Evolutionary conservation across 1,284 basidiomycete species (phyloP), one percentile per base, ranked within the genome.

Genomic region (Ganoderma multipileum): DNA sequence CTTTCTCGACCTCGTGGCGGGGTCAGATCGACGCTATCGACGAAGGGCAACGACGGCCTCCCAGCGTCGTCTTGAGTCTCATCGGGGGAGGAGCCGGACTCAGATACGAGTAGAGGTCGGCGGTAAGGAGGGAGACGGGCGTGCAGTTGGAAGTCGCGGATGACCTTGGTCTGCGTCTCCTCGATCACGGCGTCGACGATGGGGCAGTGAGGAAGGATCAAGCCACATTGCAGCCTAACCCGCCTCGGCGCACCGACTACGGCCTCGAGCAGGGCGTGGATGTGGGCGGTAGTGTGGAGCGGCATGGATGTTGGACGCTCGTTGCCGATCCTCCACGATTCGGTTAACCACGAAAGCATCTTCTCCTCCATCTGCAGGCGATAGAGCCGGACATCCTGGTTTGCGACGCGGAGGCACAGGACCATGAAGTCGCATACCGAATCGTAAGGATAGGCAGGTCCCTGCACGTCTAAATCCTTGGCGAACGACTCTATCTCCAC

Each of bases 391-490:
- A 92, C 90, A 75, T 98, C 95, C 73, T 91, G 89, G 66, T 87
- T 89, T 0, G 94, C 89, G 20, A 92, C 81, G 28, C 82, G 84
- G 39, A 97, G 82, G 67, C 89, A 91, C 28, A 86, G 82, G 18
- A 86, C 81, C 57, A 98, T 83, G 77, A 98, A 93, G 61, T 84
- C 82, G 81, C 95, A 97, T 30, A 96, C 93, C 0, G 96, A 89
- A 75, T 99, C 97, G 74, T 87, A 92, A 0, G 95, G 93, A 72
- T 88, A 90, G 2, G 89, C 82, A 1, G 96, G 96, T 0, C 95
- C 95, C 79, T 97, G 95, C 18, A 97, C 86, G 73, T 95, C 91
- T 66, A 98, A 82, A 72, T 95, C 93, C 71, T 90, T 91, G 1
- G 91, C 85, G 60, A 98, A 81, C 0, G 84, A 82, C 76, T 95